phyloP scores from a whole-genome alignment of 2,329 filamentous ascomycete genomes.

The Aurifilum marmelostoma region DNA sequence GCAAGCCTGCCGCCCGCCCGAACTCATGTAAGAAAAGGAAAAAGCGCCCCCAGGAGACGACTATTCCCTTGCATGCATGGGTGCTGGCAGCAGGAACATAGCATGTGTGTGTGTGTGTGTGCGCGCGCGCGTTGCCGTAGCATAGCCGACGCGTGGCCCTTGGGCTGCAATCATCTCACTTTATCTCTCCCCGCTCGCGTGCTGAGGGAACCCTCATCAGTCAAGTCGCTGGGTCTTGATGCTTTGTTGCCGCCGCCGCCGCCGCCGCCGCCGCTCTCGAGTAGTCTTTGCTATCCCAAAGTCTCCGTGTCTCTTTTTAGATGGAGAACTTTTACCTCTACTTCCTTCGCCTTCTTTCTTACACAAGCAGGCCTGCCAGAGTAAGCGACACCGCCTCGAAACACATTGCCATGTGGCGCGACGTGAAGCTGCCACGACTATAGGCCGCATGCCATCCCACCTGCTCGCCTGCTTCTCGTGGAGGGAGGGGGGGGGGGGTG shows the following conservation, averaged over 20 bases:
- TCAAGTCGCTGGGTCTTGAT: too few relatives aligned
- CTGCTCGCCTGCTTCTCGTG: neutral
- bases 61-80: conserved; percentile 18
- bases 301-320: too few relatives aligned
- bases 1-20: conserved; percentile 14
- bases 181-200: too few relatives aligned
- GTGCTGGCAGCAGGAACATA: conserved; percentile 14
- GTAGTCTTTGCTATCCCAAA: too few relatives aligned
- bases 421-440: conserved; percentile 24
- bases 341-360: neutral
- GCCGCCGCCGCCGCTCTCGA: too few relatives aligned
- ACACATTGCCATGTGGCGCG: conserved; percentile 26
- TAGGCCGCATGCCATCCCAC: neutral
- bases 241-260: too few relatives aligned
- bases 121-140: neutral
- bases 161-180: neutral
- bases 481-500: too few relatives aligned
- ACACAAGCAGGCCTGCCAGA: neutral
- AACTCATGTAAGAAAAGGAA: neutral
- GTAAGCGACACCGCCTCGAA: neutral
- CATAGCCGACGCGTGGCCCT: neutral
- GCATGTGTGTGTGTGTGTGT: neutral
- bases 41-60: conserved; percentile 9
- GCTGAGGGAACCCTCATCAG: too few relatives aligned
- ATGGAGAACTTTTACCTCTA: too few relatives aligned